Evolutionary conservation across 1,139 yeast genomes (phyloP).

Genomic region (Debaryomycetaceae sp.): DNA sequence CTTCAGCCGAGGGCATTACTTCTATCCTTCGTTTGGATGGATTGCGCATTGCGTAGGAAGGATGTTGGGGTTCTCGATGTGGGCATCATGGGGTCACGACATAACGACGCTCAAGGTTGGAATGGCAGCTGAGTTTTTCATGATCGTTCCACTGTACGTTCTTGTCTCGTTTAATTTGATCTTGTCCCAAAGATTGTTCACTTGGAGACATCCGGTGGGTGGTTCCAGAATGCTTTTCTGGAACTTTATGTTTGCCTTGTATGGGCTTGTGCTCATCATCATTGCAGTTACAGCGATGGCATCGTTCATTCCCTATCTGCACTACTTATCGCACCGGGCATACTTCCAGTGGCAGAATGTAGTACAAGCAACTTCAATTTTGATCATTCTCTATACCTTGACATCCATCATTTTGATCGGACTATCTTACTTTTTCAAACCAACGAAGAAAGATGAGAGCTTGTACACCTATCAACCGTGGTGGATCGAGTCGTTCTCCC

Average conservation of each 20-base stretch:
- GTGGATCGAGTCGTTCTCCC: slow-evolving; percentile 68
- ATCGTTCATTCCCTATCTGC: slow-evolving; percentile 60
- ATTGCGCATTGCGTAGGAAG: slow-evolving; percentile 50
- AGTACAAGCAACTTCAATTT: slow-evolving; percentile 54
- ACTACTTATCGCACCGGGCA: slow-evolving; percentile 45
- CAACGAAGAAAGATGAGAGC: slow-evolving; percentile 52
- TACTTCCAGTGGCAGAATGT: slow-evolving; percentile 54
- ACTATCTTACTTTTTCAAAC: slow-evolving; percentile 53
- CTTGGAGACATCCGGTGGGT: slow-evolving; percentile 80
- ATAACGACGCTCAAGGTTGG: slow-evolving; percentile 47
- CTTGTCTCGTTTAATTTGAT: slow-evolving; percentile 59
- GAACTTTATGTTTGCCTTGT: slow-evolving; percentile 48
- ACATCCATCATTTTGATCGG: slow-evolving; percentile 49
- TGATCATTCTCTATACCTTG: slow-evolving; percentile 56
- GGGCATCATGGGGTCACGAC: slow-evolving; percentile 60
- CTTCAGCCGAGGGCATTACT: slow-evolving; percentile 58
- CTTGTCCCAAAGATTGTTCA: slow-evolving; percentile 72
- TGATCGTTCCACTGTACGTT: slow-evolving; percentile 54
- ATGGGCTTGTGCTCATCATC: slow-evolving; percentile 54
- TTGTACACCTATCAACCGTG: slow-evolving; percentile 69
- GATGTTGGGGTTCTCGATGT: slow-evolving; percentile 56
- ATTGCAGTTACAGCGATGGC: slow-evolving; percentile 68
- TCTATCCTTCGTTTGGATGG: slow-evolving; percentile 58
- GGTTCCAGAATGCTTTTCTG: slow-evolving; percentile 59
- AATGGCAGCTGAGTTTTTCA: slow-evolving; percentile 56